These are phyloP conservation scores for Alnus rubra DNA, from an alignment of 306 rosid genomes.

Conservation along the genomic window DNA sequence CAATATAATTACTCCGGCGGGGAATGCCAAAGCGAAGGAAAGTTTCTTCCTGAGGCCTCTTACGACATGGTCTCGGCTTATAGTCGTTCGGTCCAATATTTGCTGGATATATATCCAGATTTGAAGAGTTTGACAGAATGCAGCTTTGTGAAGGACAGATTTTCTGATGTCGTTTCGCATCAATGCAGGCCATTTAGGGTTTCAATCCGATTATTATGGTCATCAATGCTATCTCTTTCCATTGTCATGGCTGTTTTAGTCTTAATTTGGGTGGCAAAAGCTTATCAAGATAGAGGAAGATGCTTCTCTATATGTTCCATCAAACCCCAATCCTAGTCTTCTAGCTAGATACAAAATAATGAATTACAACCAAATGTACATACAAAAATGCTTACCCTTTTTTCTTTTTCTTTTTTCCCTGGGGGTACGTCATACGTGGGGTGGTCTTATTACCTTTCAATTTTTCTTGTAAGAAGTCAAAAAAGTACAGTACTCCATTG, in stretches of 20 bases:
- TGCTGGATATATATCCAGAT: constrained; percentile 61
- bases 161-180: constrained; percentile 50
- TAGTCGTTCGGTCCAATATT: constrained; percentile 53
- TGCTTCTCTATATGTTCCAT: constrained; percentile 31
- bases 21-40: constrained; percentile 48
- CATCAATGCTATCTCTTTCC: constrained; percentile 55
- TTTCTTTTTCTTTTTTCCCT: background rate
- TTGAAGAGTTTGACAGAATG: constrained; percentile 57
- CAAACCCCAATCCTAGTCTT: background rate
- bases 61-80: constrained; percentile 66
- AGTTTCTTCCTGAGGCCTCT: constrained; percentile 37
- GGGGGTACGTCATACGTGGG: no score
- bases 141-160: constrained; percentile 43
- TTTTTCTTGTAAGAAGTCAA: constrained; percentile 9
- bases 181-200: constrained; percentile 57
- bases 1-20: constrained; percentile 6
- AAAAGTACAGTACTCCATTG: constrained; percentile 15
- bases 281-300: constrained; percentile 42
- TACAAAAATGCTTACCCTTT: background rate
- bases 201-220: constrained; percentile 48
- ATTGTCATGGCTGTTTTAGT: constrained; percentile 53
- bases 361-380: background rate
- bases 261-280: constrained; percentile 40
- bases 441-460: background rate
- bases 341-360: constrained; percentile 16